These are phyloP conservation scores for Juncus inflexus DNA, from an alignment of 176 grass and related monocot genomes.

Conservation along the genomic window DNA sequence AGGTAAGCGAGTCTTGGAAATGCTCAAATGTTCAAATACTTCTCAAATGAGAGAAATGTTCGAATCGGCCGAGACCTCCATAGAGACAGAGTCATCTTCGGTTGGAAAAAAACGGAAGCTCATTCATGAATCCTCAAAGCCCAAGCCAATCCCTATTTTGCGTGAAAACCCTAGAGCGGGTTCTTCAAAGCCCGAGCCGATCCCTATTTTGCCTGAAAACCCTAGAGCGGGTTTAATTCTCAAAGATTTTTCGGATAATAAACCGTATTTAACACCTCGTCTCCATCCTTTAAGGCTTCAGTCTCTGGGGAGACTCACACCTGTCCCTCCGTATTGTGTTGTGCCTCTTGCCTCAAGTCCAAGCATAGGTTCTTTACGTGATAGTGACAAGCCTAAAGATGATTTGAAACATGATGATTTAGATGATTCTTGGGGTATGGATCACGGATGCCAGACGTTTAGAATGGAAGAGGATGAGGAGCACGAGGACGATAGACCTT, in stretches of 20 bases:
- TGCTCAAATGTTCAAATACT: slow-evolving; percentile 33
- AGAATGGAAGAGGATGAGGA: slow-evolving; percentile 16
- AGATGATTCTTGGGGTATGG: neutral
- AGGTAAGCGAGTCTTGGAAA: slow-evolving; percentile 29
- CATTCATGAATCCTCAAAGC: neutral
- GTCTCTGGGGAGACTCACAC: slow-evolving; percentile 23
- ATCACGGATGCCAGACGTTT: neutral
- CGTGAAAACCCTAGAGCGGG: neutral
- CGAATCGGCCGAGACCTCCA: slow-evolving; percentile 21
- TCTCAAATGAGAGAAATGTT: slow-evolving; percentile 33
- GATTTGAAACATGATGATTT: neutral
- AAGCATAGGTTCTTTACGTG: slow-evolving; percentile 2
- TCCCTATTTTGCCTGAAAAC: slow-evolving; percentile 1
- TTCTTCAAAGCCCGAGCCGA: slow-evolving; percentile 4
- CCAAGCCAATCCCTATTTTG: slow-evolving; percentile 10
- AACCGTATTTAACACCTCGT: slow-evolving; percentile 23
- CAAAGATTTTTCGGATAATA: slow-evolving; percentile 23
- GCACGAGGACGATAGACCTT: neutral
- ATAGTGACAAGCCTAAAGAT: neutral
- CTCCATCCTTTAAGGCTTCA: slow-evolving; percentile 27
- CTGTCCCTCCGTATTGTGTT: slow-evolving; percentile 14
- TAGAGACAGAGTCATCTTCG: neutral
- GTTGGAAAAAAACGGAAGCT: slow-evolving; percentile 23
- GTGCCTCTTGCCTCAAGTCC: slow-evolving; percentile 15
- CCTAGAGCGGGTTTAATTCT: neutral